Base-by-base conservation (phyloP, 164 flowering plant species). In the Cinnamomum chago region DNA sequence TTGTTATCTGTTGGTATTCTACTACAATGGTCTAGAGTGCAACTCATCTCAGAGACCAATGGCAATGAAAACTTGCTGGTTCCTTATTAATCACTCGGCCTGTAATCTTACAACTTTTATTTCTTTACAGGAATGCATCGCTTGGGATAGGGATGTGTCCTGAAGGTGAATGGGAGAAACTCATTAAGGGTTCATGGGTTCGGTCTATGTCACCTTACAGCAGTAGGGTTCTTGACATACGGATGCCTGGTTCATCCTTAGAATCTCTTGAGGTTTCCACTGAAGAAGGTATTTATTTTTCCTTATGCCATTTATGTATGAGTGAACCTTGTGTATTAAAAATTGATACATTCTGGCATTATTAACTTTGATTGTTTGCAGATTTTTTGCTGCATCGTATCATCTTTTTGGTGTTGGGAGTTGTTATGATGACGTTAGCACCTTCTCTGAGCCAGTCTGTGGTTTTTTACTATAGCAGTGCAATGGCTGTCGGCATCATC, bases 161-260 rank as follows among this genome's bases (percentile, higher is more conserved):
- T 74, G 86, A 74, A 70, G 78, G 81, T 4, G 82, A 84, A 69
- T 95, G 99, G 99, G 88, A 88, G 86, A 95, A 88, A 79, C 84
- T 90, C 74, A n/a, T 73, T 20, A 86, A 90, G 80, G 94, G 88
- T 81, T 82, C 81, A 74, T 93, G 96, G 96, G 81, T 73, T 60
- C 84, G 77, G 58, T 76, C 87, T 40, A 88, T 90, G 90, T 93
- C 99, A 33, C 99, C 99, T 72, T 95, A 89, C 84, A 96, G 88
- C 74, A 83, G 80, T 80, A 88, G 82, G 80, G 64, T 93, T 73
- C 78, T 95, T 70, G 99, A 95, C 75, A 77, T 92, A 75, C 77
- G 99, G 70, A 78, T 83, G 72, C 70, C 83, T 50, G 81, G 85
- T 35, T 73, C 82, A 47, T 82, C 85, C 69, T 68, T 79, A 2